These are phyloP conservation scores for Pneumocystis jirovecii DNA, from an alignment of 1,139 yeast genomes.

Conservation along the genomic window DNA sequence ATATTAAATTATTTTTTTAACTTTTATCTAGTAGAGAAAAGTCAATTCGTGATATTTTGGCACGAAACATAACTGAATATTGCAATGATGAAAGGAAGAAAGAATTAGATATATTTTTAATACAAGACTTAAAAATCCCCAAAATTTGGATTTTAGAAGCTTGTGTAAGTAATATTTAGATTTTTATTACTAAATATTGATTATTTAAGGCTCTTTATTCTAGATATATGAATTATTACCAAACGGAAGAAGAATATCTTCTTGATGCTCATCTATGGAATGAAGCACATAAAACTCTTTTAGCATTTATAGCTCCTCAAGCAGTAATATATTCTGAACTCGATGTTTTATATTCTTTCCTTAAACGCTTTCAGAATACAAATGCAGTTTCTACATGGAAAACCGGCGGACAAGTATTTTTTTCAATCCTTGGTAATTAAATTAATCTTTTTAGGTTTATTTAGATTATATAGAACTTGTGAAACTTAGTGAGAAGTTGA, in stretches of 20 bases:
- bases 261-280: conserved; percentile 46
- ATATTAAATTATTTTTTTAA: not conserved
- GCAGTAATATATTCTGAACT: conserved; percentile 35
- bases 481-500: not conserved
- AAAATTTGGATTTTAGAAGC: conserved; percentile 12
- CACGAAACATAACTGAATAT: conserved; percentile 23
- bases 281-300: conserved; percentile 49
- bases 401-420: conserved; percentile 29
- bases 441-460: not conserved
- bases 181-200: not conserved
- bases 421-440: conserved; percentile 19
- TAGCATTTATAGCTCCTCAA: conserved; percentile 52
- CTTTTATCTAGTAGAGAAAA: conserved; percentile 9
- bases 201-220: conserved; percentile 23
- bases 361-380: conserved; percentile 34
- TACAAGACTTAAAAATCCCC: conserved; percentile 10
- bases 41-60: conserved; percentile 33
- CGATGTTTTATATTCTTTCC: conserved; percentile 29
- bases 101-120: conserved; percentile 15
- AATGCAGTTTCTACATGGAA: conserved; percentile 42
- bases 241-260: conserved; percentile 48
- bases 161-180: conserved; percentile 3
- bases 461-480: conserved; percentile 1
- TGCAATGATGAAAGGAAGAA: conserved; percentile 20
- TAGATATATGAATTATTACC: conserved; percentile 34